Conservation (phyloP, 495 filamentous ascomycete species). For the Tuber calosporum region DNA sequence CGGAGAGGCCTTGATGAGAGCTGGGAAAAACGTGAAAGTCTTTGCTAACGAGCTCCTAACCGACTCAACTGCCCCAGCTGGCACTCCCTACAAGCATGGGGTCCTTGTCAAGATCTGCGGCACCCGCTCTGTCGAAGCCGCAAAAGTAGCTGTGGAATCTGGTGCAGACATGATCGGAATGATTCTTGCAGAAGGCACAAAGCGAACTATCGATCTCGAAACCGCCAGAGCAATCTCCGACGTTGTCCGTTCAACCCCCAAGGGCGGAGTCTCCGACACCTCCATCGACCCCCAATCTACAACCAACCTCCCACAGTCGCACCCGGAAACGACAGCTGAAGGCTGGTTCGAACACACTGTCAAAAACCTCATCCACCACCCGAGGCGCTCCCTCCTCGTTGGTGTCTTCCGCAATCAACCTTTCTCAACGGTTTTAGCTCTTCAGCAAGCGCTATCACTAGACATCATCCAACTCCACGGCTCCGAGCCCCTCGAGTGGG, state of each 20-base stretch:
- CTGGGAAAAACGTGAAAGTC: slow-evolving; percentile 58
- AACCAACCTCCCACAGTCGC: not conserved
- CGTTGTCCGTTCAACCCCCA: slow-evolving; percentile 56
- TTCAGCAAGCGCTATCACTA: slow-evolving; percentile 68
- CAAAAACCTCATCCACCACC: slow-evolving; percentile 47
- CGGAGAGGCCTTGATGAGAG: slow-evolving; percentile 92
- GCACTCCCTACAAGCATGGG: slow-evolving; percentile 42
- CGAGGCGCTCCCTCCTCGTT: slow-evolving; percentile 67
- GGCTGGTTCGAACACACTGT: slow-evolving; percentile 59
- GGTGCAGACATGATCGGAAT: slow-evolving; percentile 91
- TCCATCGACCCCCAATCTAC: not conserved
- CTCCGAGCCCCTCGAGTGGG: slow-evolving; percentile 86
- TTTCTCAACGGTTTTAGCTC: slow-evolving; percentile 65
- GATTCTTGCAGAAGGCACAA: slow-evolving; percentile 75
- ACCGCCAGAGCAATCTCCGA: slow-evolving; percentile 72
- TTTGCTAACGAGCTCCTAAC: slow-evolving; percentile 80
- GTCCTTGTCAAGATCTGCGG: slow-evolving; percentile 88
- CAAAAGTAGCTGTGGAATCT: slow-evolving; percentile 69
- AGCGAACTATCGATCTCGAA: slow-evolving; percentile 67
- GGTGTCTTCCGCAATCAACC: slow-evolving; percentile 93
- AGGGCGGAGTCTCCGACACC: slow-evolving; percentile 28
- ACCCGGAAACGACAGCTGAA: slow-evolving; percentile 42
- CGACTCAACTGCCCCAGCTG: slow-evolving; percentile 44
- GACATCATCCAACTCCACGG: slow-evolving; percentile 92
- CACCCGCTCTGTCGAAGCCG: slow-evolving; percentile 76